Evolutionary conservation across 2,329 filamentous ascomycete genomes (phyloP).

Genomic region (Sodiomyces alkalinus): DNA sequence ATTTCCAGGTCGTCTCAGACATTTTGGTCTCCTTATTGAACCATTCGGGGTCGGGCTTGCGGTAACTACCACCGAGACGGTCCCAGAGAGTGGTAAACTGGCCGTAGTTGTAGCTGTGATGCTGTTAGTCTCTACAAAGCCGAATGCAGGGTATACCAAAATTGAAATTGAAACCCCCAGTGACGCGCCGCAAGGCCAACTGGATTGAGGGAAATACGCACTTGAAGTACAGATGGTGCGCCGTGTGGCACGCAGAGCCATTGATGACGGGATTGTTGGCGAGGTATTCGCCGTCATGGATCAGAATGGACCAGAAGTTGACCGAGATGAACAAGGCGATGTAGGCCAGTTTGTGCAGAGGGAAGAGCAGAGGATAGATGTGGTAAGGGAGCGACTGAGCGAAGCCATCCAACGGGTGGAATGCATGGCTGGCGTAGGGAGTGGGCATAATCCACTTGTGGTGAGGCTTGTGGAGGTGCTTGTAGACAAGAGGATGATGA

Average conservation of each 20-base stretch:
- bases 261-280: constrained; percentile 86
- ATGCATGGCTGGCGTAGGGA: constrained; percentile 81
- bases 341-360: constrained; percentile 80
- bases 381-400: constrained; percentile 84
- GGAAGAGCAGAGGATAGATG: constrained; percentile 82
- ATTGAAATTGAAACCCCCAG: too few species aligned
- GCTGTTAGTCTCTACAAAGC: background rate
- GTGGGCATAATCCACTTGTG: constrained; percentile 99
- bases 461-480: constrained; percentile 85
- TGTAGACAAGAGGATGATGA: constrained; percentile 72
- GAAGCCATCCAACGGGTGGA: constrained; percentile 88
- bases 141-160: too few species aligned
- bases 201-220: too few species aligned
- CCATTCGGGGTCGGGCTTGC: constrained; percentile 57
- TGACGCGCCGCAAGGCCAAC: background rate
- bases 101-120: constrained; percentile 58
- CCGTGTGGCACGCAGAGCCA: constrained; percentile 74
- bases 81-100: constrained; percentile 69
- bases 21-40: constrained; percentile 59
- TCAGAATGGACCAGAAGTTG: constrained; percentile 94
- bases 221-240: constrained; percentile 48
- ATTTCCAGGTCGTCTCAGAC: constrained; percentile 49
- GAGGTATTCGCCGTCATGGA: constrained; percentile 90
- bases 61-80: constrained; percentile 55
- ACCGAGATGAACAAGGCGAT: constrained; percentile 79